Conservation (phyloP, 2,329 filamentous ascomycete genomes). For the Coniochaeta prunicola region DNA sequence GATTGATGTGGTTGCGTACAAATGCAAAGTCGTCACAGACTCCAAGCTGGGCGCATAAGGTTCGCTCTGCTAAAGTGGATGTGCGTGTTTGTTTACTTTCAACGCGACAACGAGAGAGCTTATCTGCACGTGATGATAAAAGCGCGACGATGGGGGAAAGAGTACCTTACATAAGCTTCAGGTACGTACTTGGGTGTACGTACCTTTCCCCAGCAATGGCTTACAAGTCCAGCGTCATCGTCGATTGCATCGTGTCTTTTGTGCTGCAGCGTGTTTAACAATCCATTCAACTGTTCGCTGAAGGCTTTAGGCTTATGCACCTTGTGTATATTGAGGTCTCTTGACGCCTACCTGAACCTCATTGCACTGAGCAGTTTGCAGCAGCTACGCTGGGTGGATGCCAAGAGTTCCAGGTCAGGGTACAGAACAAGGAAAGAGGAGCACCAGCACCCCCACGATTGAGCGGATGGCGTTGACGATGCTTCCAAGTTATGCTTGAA, state of each 20-base stretch:
- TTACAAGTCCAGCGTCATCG: no score
- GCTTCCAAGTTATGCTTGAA: neutral
- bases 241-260: neutral
- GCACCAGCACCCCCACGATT: neutral
- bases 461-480: neutral
- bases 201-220: no score
- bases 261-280: no score
- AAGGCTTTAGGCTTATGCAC: neutral
- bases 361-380: no score
- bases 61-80: neutral
- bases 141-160: neutral
- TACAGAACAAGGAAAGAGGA: neutral
- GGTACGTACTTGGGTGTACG: neutral
- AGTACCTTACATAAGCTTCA: neutral
- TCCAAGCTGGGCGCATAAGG: neutral
- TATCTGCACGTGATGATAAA: neutral
- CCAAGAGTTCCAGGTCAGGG: neutral
- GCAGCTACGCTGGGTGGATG: no score
- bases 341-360: neutral
- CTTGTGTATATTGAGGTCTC: no score
- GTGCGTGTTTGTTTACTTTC: constrained; percentile 6
- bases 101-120: neutral
- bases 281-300: no score
- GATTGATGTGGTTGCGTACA: constrained; percentile 9
- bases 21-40: neutral